These are phyloP conservation scores for Solanum lignicaule DNA, from an alignment of 257 asterid genomes.

Conservation along the genomic window DNA sequence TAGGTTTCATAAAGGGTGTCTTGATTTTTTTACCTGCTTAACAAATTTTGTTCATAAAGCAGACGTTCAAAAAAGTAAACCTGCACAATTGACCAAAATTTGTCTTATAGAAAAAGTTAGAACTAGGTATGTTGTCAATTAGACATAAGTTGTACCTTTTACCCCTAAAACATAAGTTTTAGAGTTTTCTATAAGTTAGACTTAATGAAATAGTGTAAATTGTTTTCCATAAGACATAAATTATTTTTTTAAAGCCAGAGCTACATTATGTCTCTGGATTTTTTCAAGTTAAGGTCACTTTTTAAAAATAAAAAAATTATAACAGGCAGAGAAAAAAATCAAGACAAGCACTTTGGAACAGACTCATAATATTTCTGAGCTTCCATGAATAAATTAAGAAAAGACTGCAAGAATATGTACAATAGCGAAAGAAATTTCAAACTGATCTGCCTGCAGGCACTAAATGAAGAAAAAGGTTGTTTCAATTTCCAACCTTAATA, in stretches of 20 bases:
- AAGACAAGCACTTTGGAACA: too few species aligned
- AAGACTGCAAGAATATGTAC: background rate
- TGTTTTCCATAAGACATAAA: background rate
- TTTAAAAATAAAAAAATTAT: too few species aligned
- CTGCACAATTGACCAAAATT: background rate
- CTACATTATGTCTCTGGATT: too few species aligned
- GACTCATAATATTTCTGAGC: background rate
- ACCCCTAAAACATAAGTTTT: background rate
- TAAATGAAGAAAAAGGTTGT: background rate
- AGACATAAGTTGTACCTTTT: background rate
- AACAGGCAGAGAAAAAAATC: too few species aligned
- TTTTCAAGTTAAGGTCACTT: too few species aligned
- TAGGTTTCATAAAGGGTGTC: background rate
- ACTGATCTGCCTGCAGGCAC: background rate
- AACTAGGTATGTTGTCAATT: background rate
- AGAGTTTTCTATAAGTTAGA: background rate
- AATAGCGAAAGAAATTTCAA: background rate
- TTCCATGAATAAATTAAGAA: background rate
- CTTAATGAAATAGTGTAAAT: background rate
- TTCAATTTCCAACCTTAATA: background rate
- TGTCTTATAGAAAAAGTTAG: background rate
- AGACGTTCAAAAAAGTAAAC: background rate
- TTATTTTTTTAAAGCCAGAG: background rate
- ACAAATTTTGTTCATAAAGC: too few species aligned
- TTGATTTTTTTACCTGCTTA: background rate